Base-by-base conservation (phyloP, 2,329 filamentous ascomycete species). In the Xylariaceae sp. region DNA sequence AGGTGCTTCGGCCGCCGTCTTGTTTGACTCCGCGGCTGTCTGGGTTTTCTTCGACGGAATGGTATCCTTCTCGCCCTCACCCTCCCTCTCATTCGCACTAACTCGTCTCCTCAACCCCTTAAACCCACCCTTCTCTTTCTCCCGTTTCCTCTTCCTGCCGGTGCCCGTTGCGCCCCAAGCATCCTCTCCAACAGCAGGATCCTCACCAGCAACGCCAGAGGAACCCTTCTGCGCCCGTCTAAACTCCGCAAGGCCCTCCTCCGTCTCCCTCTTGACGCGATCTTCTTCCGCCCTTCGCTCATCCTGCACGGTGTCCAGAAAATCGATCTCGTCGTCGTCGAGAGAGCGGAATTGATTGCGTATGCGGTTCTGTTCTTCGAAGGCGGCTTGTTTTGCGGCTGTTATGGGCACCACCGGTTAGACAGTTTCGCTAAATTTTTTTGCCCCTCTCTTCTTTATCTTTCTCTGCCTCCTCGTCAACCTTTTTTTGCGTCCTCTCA, bases 361-460 rank as follows among this genome's bases (percentile, higher is more conserved):
- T 42, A 92, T 71, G 53, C 77, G 77, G 52, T 76, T 77, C 52
- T 83, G 75, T 65, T 92, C 87, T 64, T 90, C 87, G 64, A 90
- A 89, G 7, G 83, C 86, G 17, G 87, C 86, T 68, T 92, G 85
- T 66, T 91, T 92, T 47, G 86, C 85, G 53, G 83, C 86, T 60
- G 22, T 32, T 32, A 42, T 5, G 17, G 6, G 3, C 6, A n/a
- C n/a, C n/a, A n/a, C n/a, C n/a, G n/a, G n/a, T n/a, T n/a, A n/a
- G n/a, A n/a, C n/a, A n/a, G n/a, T n/a, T n/a, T n/a, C n/a, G n/a
- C n/a, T n/a, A n/a, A n/a, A n/a, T n/a, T n/a, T n/a, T n/a, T n/a
- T n/a, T n/a, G n/a, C n/a, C n/a, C n/a, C n/a, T n/a, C n/a, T n/a
- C n/a, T n/a, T n/a, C n/a, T n/a, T n/a, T n/a, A n/a, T n/a, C n/a